A percentile compares a stretch with the other conserved stretches of the same genome.
These are phyloP conservation scores for Lachnellula cervina DNA, from an alignment of 2,329 filamentous ascomycete genomes.

Conservation along the genomic window DNA sequence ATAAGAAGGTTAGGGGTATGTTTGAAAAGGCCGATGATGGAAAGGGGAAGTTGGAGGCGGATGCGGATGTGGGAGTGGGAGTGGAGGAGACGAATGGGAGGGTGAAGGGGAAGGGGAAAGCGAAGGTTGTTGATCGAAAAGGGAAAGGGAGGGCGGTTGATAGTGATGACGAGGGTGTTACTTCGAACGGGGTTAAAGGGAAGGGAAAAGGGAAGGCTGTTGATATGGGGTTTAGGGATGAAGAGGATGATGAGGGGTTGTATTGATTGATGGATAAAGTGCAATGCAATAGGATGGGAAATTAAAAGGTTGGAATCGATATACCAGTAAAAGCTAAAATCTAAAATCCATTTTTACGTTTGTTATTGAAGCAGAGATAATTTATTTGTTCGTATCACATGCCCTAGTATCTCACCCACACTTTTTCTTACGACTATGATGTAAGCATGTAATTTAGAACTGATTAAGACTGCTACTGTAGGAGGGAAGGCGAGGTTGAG, in stretches of 20 bases:
- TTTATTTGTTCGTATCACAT: too few relatives aligned
- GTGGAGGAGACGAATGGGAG: constrained; percentile 2
- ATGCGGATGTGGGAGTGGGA: too few relatives aligned
- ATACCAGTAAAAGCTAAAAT: background rate
- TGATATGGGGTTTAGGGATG: constrained; percentile 35
- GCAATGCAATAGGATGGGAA: background rate
- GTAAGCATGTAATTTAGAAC: too few relatives aligned
- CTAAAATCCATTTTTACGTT: too few relatives aligned
- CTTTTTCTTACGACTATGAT: too few relatives aligned
- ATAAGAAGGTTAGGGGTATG: constrained; percentile 72
- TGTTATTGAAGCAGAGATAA: too few relatives aligned
- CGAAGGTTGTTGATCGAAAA: constrained; percentile 27
- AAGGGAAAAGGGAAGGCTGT: constrained; percentile 54
- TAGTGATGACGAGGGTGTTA: constrained; percentile 26
- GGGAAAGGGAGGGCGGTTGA: constrained; percentile 36
- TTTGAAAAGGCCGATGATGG: constrained; percentile 63
- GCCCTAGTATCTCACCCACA: too few relatives aligned
- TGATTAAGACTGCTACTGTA: too few relatives aligned
- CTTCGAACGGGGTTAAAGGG: constrained; percentile 6
- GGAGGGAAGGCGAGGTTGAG: too few relatives aligned
- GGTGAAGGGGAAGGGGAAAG: constrained; percentile 21
- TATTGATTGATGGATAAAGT: constrained; percentile 26
- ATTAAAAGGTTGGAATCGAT: background rate
- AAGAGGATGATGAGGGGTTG: constrained; percentile 31
- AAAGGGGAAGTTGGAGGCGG: constrained; percentile 12